Conservation (phyloP, 2,329 filamentous ascomycete genomes). For the Pseudocercospora macadamiae region DNA sequence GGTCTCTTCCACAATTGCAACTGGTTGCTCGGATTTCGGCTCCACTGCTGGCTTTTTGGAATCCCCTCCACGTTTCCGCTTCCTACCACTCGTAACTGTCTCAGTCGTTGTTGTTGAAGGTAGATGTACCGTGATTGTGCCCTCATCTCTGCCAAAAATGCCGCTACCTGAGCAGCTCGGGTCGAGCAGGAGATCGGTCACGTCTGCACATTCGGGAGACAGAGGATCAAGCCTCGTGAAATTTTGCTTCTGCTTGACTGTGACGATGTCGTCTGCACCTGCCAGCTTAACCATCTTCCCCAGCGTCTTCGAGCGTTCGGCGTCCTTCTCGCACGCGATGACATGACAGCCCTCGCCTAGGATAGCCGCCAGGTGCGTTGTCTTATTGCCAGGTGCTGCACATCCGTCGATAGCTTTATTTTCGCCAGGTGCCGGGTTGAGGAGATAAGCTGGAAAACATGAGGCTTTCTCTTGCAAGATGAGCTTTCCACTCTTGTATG, state of each 20-base stretch:
- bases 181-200: slow-evolving; percentile 83
- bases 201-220: slow-evolving; percentile 64
- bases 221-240: slow-evolving; percentile 76
- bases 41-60: slow-evolving; percentile 10
- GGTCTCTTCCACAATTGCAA: slow-evolving; percentile 26
- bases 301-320: slow-evolving; percentile 70
- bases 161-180: slow-evolving; percentile 96
- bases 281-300: slow-evolving; percentile 82
- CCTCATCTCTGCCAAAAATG: slow-evolving; percentile 85
- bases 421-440: slow-evolving; percentile 68
- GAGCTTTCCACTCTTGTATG: slow-evolving; percentile 75
- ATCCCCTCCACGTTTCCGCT: slow-evolving; percentile 35
- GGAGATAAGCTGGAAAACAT: slow-evolving; percentile 89
- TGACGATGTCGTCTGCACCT: slow-evolving; percentile 67
- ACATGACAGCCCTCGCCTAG: slow-evolving; percentile 50
- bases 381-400: slow-evolving; percentile 95
- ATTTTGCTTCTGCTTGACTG: slow-evolving; percentile 74
- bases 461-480: slow-evolving; percentile 97
- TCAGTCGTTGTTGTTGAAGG: slow-evolving; percentile 40
- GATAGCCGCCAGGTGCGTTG: slow-evolving; percentile 60
- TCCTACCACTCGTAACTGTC: slow-evolving; percentile 29
- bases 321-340: slow-evolving; percentile 79
- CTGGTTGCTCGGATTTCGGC: slow-evolving; percentile 13
- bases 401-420: slow-evolving; percentile 73
- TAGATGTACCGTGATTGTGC: slow-evolving; percentile 65